A percentile compares a stretch with the other conserved stretches of the same genome.
phyloP scores from a whole-genome alignment of 1,284 basidiomycete genomes.

The Quambalaria eucalypti region DNA sequence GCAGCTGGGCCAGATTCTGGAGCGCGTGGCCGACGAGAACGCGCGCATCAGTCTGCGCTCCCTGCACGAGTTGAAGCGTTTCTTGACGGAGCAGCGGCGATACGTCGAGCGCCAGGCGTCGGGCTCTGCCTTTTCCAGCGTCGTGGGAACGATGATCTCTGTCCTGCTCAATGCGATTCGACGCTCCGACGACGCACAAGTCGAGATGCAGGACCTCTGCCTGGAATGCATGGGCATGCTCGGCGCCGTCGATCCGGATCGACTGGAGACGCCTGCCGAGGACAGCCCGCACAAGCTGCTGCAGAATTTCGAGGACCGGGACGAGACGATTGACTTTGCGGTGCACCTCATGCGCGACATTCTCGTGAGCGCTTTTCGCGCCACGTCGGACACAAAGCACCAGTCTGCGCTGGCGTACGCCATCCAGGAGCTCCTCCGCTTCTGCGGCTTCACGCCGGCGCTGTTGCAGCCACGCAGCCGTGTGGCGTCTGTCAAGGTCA shows the following conservation, averaged over 20 bases:
- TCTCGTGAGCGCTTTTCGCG: constrained; percentile 82
- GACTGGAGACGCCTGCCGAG: constrained; percentile 62
- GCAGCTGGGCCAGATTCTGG: constrained; percentile 61
- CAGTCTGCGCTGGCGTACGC: constrained; percentile 81
- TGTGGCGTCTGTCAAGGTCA: constrained; percentile 54
- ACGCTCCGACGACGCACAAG: constrained; percentile 54
- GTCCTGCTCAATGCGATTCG: constrained; percentile 64
- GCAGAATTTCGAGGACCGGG: constrained; percentile 71
- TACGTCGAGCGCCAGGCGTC: constrained; percentile 27
- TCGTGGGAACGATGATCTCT: constrained; percentile 63
- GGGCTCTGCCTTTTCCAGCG: constrained; percentile 65
- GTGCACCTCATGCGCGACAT: constrained; percentile 76
- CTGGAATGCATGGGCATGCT: constrained; percentile 89
- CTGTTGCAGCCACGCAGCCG: constrained; percentile 51
- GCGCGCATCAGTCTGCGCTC: constrained; percentile 68
- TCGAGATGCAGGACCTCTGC: constrained; percentile 54
- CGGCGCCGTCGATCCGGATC: constrained; percentile 91
- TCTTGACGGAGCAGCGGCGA: constrained; percentile 20
- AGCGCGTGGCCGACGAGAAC: constrained; percentile 71
- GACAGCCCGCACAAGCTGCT: constrained; percentile 65
- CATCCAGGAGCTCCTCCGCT: constrained; percentile 82
- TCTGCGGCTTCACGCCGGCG: constrained; percentile 73
- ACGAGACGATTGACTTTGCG: constrained; percentile 71
- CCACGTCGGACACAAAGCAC: constrained; percentile 85
- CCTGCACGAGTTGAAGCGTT: constrained; percentile 63